These are phyloP conservation scores for Boletales sp. DNA, from an alignment of 768 basidiomycete species.

Conservation along the genomic window DNA sequence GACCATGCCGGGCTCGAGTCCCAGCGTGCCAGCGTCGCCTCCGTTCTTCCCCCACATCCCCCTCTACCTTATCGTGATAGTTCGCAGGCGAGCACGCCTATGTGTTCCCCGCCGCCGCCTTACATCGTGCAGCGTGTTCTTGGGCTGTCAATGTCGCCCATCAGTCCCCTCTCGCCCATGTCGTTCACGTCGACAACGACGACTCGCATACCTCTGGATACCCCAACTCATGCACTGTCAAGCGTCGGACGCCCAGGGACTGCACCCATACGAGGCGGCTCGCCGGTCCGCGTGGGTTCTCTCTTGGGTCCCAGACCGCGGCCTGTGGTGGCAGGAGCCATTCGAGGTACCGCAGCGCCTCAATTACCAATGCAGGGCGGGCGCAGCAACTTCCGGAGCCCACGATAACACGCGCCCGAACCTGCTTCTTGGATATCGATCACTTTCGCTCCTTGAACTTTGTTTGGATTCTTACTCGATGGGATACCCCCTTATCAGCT, in stretches of 20 bases:
- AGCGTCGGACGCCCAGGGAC: conserved; percentile 5
- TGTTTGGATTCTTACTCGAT: background rate
- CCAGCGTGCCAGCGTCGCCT: conserved; percentile 31
- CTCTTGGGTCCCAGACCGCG: conserved; percentile 30
- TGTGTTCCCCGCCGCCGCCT: conserved; percentile 21
- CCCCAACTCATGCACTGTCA: background rate
- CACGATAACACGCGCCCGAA: conserved; percentile 5
- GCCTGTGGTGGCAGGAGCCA: conserved; percentile 17
- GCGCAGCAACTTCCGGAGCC: conserved; percentile 16
- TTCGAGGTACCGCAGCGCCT: conserved; percentile 16
- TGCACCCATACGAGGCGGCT: background rate
- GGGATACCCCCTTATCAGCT: conserved; percentile 15
- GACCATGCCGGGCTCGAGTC: conserved; percentile 30
- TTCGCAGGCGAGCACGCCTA: conserved; percentile 15
- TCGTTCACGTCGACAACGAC: background rate
- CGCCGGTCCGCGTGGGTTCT: conserved; percentile 15
- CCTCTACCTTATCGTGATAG: conserved; percentile 31
- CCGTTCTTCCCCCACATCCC: conserved; percentile 42
- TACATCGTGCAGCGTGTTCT: conserved; percentile 33
- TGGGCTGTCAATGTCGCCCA: conserved; percentile 23
- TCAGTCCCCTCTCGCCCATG: conserved; percentile 10
- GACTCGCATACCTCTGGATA: background rate
- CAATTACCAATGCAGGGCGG: conserved; percentile 33
- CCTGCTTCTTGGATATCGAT: conserved; percentile 20
- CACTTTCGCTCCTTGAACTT: conserved; percentile 8